These are phyloP conservation scores for Blakeslea trispora DNA, from an alignment of 371 early-diverging fungal species.

Conservation along the genomic window DNA sequence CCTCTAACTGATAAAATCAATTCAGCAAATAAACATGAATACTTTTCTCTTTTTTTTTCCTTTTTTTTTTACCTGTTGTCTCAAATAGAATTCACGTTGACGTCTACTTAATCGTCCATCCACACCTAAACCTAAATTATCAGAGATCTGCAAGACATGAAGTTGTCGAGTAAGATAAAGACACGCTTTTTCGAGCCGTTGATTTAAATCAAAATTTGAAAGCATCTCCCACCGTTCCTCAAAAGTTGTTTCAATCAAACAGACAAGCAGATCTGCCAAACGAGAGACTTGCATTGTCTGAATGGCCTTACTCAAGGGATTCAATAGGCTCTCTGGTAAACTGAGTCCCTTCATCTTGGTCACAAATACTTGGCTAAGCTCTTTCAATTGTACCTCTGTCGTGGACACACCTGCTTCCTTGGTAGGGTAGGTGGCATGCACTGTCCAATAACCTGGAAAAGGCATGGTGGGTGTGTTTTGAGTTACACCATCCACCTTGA, in stretches of 20 bases:
- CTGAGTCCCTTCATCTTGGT: conserved; percentile 68
- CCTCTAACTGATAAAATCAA: conserved; percentile 14
- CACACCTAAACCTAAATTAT: conserved; percentile 72
- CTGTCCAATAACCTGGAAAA: conserved; percentile 24
- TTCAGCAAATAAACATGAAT: neutral
- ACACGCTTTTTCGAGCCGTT: conserved; percentile 54
- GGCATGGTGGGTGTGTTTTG: conserved; percentile 13
- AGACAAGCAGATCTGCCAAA: conserved; percentile 73
- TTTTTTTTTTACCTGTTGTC: conserved; percentile 63
- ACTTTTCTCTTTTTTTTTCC: no score
- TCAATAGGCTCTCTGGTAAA: conserved; percentile 59
- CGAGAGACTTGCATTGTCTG: conserved; percentile 60
- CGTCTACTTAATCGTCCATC: conserved; percentile 75
- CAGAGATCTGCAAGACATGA: conserved; percentile 72
- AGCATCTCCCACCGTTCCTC: conserved; percentile 73
- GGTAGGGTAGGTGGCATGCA: conserved; percentile 22
- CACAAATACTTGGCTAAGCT: conserved; percentile 59
- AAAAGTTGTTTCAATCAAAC: conserved; percentile 66
- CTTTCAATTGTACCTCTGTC: conserved; percentile 54
- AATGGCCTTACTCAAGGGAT: conserved; percentile 65
- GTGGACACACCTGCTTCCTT: conserved; percentile 1
- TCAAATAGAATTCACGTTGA: conserved; percentile 79
- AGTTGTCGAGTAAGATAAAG: conserved; percentile 72
- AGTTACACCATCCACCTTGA: conserved; percentile 17
- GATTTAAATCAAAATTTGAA: conserved; percentile 55